These are phyloP conservation scores for Neocatenulostroma microsporum DNA, from an alignment of 2,329 filamentous ascomycete species.

Conservation along the genomic window DNA sequence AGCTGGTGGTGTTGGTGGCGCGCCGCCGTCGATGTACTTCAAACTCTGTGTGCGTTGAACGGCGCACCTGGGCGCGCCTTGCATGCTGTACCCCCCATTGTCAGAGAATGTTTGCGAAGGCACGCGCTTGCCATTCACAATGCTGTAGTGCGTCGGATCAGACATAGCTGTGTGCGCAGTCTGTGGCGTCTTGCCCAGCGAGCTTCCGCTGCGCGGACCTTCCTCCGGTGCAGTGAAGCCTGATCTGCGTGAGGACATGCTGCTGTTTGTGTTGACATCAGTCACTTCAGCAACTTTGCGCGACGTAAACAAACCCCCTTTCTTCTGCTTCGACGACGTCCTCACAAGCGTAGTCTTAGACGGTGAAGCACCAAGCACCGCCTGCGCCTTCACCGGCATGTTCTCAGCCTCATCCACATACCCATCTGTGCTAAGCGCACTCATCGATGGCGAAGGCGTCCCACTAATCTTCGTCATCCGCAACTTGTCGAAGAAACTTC, in stretches of 20 bases:
- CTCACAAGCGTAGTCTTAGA: constrained; percentile 12
- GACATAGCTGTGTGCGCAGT: constrained; percentile 11
- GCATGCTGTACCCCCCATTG: constrained; percentile 6
- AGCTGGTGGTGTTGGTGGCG: constrained; percentile 36
- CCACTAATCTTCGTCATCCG: constrained; percentile 7
- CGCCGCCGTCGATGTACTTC: constrained; percentile 21
- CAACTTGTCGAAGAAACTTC: constrained; percentile 32
- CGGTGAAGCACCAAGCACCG: constrained; percentile 29
- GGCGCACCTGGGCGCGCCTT: constrained; percentile 4
- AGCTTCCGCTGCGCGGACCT: constrained; percentile 3
- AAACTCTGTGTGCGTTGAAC: constrained; percentile 22
- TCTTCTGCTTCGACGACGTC: constrained; percentile 25
- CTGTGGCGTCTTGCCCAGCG: constrained; percentile 9
- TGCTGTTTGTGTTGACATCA: background rate
- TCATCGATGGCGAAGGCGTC: constrained; percentile 5
- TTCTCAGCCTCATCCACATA: constrained; percentile 3
- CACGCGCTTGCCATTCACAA: constrained; percentile 10
- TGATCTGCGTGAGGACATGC: background rate
- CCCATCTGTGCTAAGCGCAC: constrained; percentile 8
- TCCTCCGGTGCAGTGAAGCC: constrained; percentile 1
- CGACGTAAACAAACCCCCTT: constrained; percentile 6
- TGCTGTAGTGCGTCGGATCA: constrained; percentile 12
- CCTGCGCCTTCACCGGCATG: constrained; percentile 29
- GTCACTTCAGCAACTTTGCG: constrained; percentile 6
- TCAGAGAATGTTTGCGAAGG: constrained; percentile 11